Conservation (phyloP, 192 early-diverging fungal genomes). For the Coemansia sp. region DNA sequence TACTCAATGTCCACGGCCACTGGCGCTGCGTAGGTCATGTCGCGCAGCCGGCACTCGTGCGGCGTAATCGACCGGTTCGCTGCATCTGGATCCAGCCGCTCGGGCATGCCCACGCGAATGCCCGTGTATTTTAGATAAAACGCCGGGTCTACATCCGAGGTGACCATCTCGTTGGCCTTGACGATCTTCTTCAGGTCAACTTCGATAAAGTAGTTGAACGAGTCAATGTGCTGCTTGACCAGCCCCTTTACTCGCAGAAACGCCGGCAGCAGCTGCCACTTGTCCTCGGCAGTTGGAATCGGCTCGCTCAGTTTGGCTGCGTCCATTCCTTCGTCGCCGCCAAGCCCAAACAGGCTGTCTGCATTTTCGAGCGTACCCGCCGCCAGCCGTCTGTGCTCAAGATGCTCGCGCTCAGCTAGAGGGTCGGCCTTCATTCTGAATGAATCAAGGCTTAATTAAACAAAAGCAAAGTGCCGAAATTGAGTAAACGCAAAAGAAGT, state of each 20-base stretch:
- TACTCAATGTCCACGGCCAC: conserved; percentile 95
- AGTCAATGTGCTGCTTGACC: conserved; percentile 99
- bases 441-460: background rate
- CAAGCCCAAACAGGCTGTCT: conserved; percentile 19
- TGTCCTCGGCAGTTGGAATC: conserved; percentile 69
- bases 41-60: conserved; percentile 94
- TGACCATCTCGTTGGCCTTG: conserved; percentile 85
- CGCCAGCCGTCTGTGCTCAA: conserved; percentile 28
- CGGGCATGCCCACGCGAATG: conserved; percentile 82
- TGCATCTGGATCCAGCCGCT: conserved; percentile 73
- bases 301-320: conserved; percentile 32
- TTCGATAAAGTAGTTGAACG: conserved; percentile 98
- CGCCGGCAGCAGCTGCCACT: conserved; percentile 96
- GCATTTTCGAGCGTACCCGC: conserved; percentile 5
- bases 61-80: conserved; percentile 80
- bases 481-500: background rate
- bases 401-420: background rate
- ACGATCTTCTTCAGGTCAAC: conserved; percentile 94
- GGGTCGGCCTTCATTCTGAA: conserved; percentile 20
- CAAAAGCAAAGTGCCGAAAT: background rate
- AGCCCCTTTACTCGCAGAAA: conserved; percentile 97
- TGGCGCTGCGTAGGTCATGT: conserved; percentile 91
- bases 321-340: background rate
- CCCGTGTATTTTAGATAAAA: conserved; percentile 93
- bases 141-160: conserved; percentile 88